Conservation (phyloP, 768 basidiomycete genomes). For the Pleurotus salmoneostramineus region DNA sequence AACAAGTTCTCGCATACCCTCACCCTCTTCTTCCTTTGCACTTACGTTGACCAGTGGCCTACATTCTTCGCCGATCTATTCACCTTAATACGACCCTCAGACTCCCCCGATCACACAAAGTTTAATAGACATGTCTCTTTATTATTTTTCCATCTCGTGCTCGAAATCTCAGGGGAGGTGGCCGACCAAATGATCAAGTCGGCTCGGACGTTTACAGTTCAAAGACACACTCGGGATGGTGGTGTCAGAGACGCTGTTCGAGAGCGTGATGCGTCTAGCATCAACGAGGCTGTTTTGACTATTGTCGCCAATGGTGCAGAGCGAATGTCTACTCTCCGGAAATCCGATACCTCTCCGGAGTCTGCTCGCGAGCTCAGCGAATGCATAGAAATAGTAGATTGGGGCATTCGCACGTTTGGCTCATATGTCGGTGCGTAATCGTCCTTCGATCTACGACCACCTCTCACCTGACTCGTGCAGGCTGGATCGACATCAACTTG, state of each 20-base stretch:
- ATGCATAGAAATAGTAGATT: constrained; percentile 78
- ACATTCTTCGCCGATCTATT: constrained; percentile 79
- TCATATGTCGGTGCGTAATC: constrained; percentile 85
- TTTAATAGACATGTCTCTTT: constrained; percentile 85
- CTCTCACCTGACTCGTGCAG: constrained; percentile 33
- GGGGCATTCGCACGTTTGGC: constrained; percentile 88
- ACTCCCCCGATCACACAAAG: constrained; percentile 45
- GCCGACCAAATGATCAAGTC: constrained; percentile 92
- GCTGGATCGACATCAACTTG: constrained; percentile 97
- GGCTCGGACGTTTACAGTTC: constrained; percentile 67
- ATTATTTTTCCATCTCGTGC: constrained; percentile 86
- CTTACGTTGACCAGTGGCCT: constrained; percentile 84
- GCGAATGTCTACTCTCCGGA: constrained; percentile 48
- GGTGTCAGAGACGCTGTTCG: constrained; percentile 87
- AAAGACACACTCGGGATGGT: constrained; percentile 76
- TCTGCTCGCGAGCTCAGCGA: constrained; percentile 53
- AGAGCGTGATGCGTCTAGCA: constrained; percentile 79
- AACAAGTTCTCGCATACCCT: constrained; percentile 95
- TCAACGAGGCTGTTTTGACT: constrained; percentile 85
- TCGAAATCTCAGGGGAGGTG: constrained; percentile 96
- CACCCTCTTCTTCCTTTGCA: constrained; percentile 83
- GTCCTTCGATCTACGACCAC: not conserved
- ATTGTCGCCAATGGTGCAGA: constrained; percentile 72
- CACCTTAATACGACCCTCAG: constrained; percentile 61
- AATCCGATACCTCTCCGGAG: constrained; percentile 35